Percentiles rank a stretch among this genome's conserved stretches.
Conservation (phyloP, 108 stramenopile genomes). For the Mayamaea pseudoterrestris region DNA sequence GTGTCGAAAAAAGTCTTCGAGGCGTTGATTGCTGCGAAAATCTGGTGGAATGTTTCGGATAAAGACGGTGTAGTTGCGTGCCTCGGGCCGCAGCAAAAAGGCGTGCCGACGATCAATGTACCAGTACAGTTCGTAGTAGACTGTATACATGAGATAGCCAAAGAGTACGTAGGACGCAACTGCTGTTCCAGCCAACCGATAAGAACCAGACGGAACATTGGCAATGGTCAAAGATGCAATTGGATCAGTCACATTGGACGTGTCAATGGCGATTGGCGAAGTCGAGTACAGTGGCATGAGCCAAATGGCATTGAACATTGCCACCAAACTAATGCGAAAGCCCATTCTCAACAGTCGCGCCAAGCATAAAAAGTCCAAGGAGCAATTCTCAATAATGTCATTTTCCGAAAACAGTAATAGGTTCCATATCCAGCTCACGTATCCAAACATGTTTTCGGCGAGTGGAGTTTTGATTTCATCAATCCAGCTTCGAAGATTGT, state of each 20-base stretch:
- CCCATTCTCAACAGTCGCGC: conserved; percentile 24
- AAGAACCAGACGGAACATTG: conserved; percentile 31
- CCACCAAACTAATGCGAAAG: conserved; percentile 21
- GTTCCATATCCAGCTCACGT: conserved; percentile 50
- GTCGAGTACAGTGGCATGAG: conserved; percentile 39
- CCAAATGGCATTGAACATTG: conserved; percentile 31
- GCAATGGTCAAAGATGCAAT: conserved; percentile 16
- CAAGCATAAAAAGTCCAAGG: conserved; percentile 47
- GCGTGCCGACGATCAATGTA: conserved; percentile 37
- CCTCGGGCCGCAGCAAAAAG: conserved; percentile 13
- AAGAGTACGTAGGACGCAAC: conserved; percentile 48
- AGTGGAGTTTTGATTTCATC: conserved; percentile 19
- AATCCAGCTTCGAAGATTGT: conserved; percentile 40
- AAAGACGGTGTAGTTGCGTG: conserved; percentile 34
- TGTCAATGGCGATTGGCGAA: conserved; percentile 4
- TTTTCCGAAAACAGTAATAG: conserved; percentile 31
- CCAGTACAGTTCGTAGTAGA: conserved; percentile 48
- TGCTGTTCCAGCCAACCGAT: conserved; percentile 31
- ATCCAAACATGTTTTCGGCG: conserved; percentile 32
- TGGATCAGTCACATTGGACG: conserved; percentile 6
- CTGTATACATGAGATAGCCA: conserved; percentile 51
- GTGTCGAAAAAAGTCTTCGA: conserved; percentile 30
- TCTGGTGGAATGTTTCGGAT: conserved; percentile 28
- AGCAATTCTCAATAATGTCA: conserved; percentile 31
- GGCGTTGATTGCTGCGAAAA: conserved; percentile 16